A percentile compares a stretch with the other conserved stretches of the same genome.
Conservation (phyloP, 169 alveolate genomes). For the Cryptosporidium ubiquitum region DNA sequence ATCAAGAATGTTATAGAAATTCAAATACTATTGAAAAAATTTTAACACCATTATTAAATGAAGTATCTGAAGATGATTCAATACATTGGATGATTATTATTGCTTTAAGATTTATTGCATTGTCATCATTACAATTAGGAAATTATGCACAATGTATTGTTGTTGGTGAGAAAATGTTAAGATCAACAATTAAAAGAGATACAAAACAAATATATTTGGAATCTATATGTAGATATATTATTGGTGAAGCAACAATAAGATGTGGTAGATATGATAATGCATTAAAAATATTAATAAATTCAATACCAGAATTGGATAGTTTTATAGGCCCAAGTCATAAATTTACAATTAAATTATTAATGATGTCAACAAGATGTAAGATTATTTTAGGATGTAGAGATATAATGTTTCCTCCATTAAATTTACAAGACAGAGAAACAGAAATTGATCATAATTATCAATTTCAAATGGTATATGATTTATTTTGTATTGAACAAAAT, state of each 20-base stretch:
- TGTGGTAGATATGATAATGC: constrained; percentile 67
- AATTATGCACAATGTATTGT: constrained; percentile 61
- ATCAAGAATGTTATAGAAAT: constrained; percentile 34
- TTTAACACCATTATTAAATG: constrained; percentile 50
- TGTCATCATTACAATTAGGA: constrained; percentile 45
- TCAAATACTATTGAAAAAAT: constrained; percentile 37
- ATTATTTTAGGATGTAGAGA: constrained; percentile 64
- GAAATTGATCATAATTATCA: constrained; percentile 58
- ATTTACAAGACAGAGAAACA: constrained; percentile 59
- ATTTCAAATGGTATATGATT: constrained; percentile 63
- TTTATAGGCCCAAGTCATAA: constrained; percentile 71
- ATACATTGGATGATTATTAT: constrained; percentile 63
- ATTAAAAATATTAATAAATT: constrained; percentile 43
- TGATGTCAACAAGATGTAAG: constrained; percentile 72
- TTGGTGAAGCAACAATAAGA: constrained; percentile 74
- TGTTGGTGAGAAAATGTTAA: constrained; percentile 61
- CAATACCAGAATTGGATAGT: constrained; percentile 58
- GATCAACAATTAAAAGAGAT: constrained; percentile 65
- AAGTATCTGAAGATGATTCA: constrained; percentile 38
- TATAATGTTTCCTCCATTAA: constrained; percentile 73
- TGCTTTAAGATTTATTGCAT: constrained; percentile 57
- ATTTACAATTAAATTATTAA: constrained; percentile 57
- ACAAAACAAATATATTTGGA: constrained; percentile 49
- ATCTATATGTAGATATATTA: constrained; percentile 62
- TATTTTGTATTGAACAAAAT: constrained; percentile 41